Evolutionary conservation across 2,329 filamentous ascomycete genomes (phyloP), one percentile per base, ranked within the genome.

Genomic region (Fusarium sublunatum): DNA sequence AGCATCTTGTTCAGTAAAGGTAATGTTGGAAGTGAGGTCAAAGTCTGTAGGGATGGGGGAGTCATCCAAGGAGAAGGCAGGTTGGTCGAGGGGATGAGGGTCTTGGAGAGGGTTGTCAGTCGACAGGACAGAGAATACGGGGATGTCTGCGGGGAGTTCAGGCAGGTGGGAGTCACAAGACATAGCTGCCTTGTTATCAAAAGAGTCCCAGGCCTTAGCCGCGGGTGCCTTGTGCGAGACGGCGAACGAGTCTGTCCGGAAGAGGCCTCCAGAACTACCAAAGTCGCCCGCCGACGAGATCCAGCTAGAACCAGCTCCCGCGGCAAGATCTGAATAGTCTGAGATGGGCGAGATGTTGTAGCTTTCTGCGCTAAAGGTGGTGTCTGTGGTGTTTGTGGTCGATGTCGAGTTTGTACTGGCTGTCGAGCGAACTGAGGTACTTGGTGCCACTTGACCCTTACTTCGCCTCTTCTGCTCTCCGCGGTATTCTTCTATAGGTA

Each of bases 281-380:
- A 78, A 71, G 22, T 75, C 75, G 35, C 80, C 81, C 29, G 77
- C 73, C 2, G 82, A 80, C 15, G 82, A 83, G 6, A 80, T 80
- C 64, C 82, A 70, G 50, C 72, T 73, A 2, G 81, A 81, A 49
- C 82, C 77, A 31, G 78, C 70, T 4, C 73, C 77, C 9, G 77
- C 76, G 13, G 68, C 72, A 62, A 76, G 65, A 34, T 66, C 67
- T 34, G 74, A 75, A 69, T 72, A 83, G 28, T 76, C 76, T 8
- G 82, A 84, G 34, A 80, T 71, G 9, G 83, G 81, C 7, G 83
- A 84, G 47, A 84, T 76, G 28, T 78, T 74, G 59, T 76, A 75
- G 70, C 77, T 76, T 52, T 75, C 70, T 42, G 73, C 75, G 74
- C 74, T 74, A 58, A 75, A 58, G 53, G 78, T 81, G 68, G 77